Base-by-base conservation (phyloP, 1,139 yeast species). In the Maudiozyma humilis region DNA sequence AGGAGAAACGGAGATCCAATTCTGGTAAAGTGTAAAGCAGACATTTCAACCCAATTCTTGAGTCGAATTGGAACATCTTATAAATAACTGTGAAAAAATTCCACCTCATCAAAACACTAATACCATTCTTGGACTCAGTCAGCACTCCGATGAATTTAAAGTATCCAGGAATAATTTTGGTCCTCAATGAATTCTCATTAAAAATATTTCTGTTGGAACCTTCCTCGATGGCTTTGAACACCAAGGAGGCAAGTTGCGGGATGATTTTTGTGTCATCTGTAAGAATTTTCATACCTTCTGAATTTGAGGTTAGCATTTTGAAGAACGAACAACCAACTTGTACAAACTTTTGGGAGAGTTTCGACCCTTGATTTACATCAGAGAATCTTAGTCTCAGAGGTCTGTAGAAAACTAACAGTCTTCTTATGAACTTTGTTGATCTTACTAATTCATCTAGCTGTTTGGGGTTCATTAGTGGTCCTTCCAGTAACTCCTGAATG, bases 301-400 rank as follows among this genome's bases (percentile, higher is more conserved):
- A 62, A 14, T 78, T 79, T 4, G 75, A 69, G 3, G 86, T 64
- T n/a, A 89, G 68, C 38, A 84, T 71, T 47, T 75, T 79, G 49
- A 91, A 68, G 33, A 91, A 69, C 39, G 78, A 82, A 52, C 87
- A 76, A 0, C 96, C 96, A 7, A 82, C 79, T 42, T 70, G 73
- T 23, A 84, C 73, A 51, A 82, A 85, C 48, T 72, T 69, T 16
- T 55, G 49, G 39, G 72, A 69, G 51, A 77, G 70, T 46, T 73
- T 71, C 44, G 76, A 69, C 31, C 78, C 69, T 46, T 71, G 67
- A 36, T 71, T 70, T 27, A 78, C 70, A 15, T 76, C 76, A 10
- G 95, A 82, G 61, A 87, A 91, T 46, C 96, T 67, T 56, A 81
- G 80, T 62, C 91, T 88, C 65, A 89, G 83, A 0, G 99, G 98